Evolutionary conservation across 2,329 filamentous ascomycete species (phyloP).

Genomic region (Fonsecaea pugnacius): DNA sequence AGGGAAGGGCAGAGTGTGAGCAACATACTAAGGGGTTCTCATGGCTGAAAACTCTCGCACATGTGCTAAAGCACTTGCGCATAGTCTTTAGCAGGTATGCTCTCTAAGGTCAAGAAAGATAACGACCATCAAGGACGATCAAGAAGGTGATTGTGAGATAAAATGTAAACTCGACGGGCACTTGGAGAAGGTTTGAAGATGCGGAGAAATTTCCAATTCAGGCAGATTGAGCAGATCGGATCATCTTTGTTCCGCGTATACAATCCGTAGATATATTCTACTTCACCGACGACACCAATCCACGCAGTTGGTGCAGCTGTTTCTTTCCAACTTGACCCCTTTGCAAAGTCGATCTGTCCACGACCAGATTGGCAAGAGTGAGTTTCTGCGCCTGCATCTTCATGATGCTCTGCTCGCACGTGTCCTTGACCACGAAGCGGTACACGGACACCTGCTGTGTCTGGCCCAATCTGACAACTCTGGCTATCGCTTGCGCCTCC

Average conservation of each 20-base stretch:
- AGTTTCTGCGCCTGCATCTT: not conserved
- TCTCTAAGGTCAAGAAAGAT: not conserved
- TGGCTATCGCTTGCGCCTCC: conserved; percentile 52
- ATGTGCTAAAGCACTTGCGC: conserved; percentile 38
- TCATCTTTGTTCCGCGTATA: not conserved
- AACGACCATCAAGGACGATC: not conserved
- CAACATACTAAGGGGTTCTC: conserved; percentile 79
- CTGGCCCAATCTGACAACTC: conserved; percentile 47
- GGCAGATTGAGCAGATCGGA: not conserved
- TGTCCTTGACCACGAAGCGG: not conserved
- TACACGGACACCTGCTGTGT: conserved; percentile 39
- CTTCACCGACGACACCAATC: not conserved
- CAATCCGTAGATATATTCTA: not conserved
- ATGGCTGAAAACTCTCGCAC: conserved; percentile 56
- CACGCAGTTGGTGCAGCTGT: conserved; percentile 8
- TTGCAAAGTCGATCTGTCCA: conserved; percentile 4
- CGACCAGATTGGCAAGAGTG: not conserved
- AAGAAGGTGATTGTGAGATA: not conserved
- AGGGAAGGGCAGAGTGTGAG: not conserved
- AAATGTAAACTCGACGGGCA: not conserved
- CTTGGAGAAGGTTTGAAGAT: not conserved
- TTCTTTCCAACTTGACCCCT: conserved; percentile 9
- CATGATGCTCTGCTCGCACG: not conserved
- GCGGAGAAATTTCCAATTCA: not conserved
- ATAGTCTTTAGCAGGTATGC: conserved; percentile 24